phyloP scores from a whole-genome alignment of 352 stramenopile genomes.

The Pythium dissimile region DNA sequence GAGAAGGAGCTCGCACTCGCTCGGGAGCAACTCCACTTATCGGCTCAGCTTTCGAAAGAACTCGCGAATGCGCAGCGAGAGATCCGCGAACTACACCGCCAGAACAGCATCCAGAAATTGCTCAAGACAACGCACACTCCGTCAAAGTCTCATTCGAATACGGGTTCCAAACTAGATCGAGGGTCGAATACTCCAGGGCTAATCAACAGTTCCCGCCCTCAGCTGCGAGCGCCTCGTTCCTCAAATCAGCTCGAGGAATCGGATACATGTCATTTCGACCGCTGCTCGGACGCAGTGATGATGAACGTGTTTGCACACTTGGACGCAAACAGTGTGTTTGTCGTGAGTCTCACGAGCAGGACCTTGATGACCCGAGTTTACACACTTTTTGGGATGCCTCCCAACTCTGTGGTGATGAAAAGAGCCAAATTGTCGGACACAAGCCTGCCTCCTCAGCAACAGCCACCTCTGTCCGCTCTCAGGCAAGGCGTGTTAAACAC shows the following conservation, averaged over 20 bases:
- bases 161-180: conserved; percentile 2
- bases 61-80: conserved; percentile 64
- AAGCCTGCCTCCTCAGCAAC: conserved; percentile 12
- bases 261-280: conserved; percentile 24
- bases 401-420: conserved; percentile 23
- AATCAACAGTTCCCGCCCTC: not conserved
- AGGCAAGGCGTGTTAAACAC: conserved; percentile 19
- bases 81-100: conserved; percentile 65
- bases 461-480: not conserved
- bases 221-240: not conserved
- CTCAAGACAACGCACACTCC: conserved; percentile 29
- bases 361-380: conserved; percentile 55
- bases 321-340: conserved; percentile 68
- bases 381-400: conserved; percentile 55
- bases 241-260: conserved; percentile 8
- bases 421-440: conserved; percentile 1
- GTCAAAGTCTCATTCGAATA: conserved; percentile 4
- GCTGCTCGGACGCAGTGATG: conserved; percentile 50
- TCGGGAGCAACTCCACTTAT: conserved; percentile 52
- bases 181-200: not conserved
- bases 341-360: conserved; percentile 59
- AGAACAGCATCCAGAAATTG: conserved; percentile 66
- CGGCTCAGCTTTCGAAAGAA: conserved; percentile 58
- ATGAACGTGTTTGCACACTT: conserved; percentile 67
- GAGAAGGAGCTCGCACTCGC: conserved; percentile 57